phyloP scores from a whole-genome alignment of 2,329 filamentous ascomycete genomes.

The Phyllosticta citrichinensis region DNA sequence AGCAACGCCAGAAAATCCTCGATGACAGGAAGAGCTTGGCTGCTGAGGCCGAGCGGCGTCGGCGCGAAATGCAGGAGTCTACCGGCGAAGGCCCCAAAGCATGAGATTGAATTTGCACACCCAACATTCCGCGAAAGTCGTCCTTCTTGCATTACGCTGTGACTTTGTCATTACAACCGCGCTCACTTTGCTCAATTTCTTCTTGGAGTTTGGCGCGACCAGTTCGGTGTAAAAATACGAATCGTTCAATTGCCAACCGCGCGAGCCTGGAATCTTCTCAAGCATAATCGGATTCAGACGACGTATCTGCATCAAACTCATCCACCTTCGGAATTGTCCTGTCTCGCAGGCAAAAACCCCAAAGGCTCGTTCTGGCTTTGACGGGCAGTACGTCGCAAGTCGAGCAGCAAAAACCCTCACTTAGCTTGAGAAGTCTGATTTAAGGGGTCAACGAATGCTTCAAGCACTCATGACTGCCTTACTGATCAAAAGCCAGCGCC shows the following conservation, averaged over 20 bases:
- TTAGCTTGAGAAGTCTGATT: neutral
- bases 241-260: neutral
- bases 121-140: neutral
- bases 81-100: neutral
- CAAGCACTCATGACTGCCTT: neutral
- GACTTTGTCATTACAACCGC: neutral
- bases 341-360: neutral
- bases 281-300: neutral
- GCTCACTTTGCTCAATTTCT: neutral
- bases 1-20: constrained; percentile 19
- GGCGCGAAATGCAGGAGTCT: constrained; percentile 20
- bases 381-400: neutral
- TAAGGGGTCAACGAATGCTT: neutral
- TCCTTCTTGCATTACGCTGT: neutral
- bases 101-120: neutral
- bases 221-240: neutral
- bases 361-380: neutral
- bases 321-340: neutral
- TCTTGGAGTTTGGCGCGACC: neutral
- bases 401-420: neutral
- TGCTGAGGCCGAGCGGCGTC: constrained; percentile 23
- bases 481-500: neutral
- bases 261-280: neutral
- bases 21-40: constrained; percentile 22
- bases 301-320: neutral